Percentiles rank a stretch among this genome's conserved stretches.
These are phyloP conservation scores for Nicotiana benthamiana DNA, from an alignment of 257 asterid species.

Conservation along the genomic window DNA sequence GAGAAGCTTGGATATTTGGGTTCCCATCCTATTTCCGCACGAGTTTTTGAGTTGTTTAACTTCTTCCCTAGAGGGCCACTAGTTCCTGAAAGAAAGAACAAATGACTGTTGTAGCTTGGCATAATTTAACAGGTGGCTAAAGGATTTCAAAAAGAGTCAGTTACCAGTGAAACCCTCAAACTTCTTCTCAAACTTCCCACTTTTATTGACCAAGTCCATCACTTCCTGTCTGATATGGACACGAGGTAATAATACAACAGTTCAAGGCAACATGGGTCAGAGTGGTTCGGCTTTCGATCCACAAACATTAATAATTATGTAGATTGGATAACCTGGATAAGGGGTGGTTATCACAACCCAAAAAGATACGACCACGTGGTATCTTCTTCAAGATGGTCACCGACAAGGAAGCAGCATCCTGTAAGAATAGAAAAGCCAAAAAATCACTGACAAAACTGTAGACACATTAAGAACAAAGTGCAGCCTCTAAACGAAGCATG, in stretches of 20 bases:
- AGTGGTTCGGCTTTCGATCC: neutral
- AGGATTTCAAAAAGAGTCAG: neutral
- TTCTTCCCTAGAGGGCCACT: constrained; percentile 76
- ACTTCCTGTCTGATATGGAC: constrained; percentile 59
- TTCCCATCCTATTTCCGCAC: constrained; percentile 79
- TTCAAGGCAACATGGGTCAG: neutral
- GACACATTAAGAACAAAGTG: neutral
- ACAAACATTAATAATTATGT: neutral
- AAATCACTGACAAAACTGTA: neutral
- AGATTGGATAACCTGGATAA: constrained; percentile 49
- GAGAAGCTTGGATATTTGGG: constrained; percentile 79
- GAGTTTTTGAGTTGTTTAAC: constrained; percentile 66
- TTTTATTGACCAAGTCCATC: constrained; percentile 64
- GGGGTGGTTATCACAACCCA: constrained; percentile 90
- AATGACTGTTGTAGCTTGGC: neutral
- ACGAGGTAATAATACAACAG: neutral
- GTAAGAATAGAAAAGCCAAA: neutral
- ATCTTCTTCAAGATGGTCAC: constrained; percentile 61
- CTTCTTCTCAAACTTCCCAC: constrained; percentile 65
- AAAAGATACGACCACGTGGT: constrained; percentile 47
- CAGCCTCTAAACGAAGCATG: neutral
- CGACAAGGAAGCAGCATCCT: constrained; percentile 93
- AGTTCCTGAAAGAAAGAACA: constrained; percentile 43
- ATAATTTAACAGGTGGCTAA: neutral
- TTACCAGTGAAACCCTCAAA: constrained; percentile 72